Percentiles rank a stretch among this genome's conserved stretches.
Conservation (phyloP, 306 rosid species). For the Mimosa bimucronata region DNA sequence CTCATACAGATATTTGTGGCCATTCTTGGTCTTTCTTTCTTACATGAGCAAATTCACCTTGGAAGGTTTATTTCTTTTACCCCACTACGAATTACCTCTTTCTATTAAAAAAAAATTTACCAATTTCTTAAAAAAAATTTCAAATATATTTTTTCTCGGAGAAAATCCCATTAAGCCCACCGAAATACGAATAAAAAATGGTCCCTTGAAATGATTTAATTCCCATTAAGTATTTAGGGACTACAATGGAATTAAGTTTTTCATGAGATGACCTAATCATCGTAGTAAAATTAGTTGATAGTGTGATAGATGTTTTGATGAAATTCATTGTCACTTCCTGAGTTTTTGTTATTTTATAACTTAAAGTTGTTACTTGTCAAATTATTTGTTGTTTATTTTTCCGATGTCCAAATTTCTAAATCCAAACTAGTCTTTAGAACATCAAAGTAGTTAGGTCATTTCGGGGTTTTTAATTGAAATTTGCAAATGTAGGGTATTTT, state of each 20-base stretch:
- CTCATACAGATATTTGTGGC: slow-evolving; percentile 73
- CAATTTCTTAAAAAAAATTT: no score
- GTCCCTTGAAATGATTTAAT: neutral
- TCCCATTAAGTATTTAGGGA: no score
- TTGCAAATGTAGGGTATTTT: no score
- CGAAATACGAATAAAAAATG: neutral
- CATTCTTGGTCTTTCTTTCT: slow-evolving; percentile 58
- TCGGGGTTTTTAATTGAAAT: neutral
- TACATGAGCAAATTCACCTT: slow-evolving; percentile 73
- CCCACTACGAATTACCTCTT: neutral
- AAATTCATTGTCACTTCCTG: no score
- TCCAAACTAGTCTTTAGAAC: no score
- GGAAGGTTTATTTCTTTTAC: slow-evolving; percentile 65
- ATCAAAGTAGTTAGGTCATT: neutral
- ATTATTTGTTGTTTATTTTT: no score
- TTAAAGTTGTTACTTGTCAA: no score
- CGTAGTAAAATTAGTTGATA: neutral
- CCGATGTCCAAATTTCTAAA: no score
- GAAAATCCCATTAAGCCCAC: no score
- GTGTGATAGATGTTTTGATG: neutral
- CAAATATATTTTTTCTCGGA: no score
- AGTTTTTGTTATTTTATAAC: no score
- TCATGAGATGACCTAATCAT: neutral
- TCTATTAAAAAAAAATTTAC: no score
- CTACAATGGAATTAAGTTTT: neutral